A percentile compares a stretch with the other conserved stretches of the same genome.
Conservation (phyloP, 306 rosid species). For the Fragaria nilgerrensis region DNA sequence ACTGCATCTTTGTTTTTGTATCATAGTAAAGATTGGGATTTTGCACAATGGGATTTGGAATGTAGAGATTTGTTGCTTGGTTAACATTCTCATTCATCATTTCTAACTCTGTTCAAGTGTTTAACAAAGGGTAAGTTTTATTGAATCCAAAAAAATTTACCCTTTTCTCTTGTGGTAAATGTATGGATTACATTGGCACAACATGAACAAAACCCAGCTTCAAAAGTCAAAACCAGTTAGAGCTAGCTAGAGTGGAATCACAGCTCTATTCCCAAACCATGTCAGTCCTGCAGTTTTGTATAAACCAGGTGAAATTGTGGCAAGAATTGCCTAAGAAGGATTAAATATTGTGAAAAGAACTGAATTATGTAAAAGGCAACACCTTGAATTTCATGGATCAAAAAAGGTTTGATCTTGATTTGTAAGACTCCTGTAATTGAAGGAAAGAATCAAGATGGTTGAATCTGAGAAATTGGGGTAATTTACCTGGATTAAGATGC, state of each 20-base stretch:
- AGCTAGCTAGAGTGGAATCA: not conserved
- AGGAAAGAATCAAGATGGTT: not conserved
- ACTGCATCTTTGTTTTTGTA: not conserved
- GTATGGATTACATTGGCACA: not conserved
- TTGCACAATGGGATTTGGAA: not conserved
- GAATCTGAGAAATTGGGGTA: not conserved
- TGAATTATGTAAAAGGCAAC: not conserved
- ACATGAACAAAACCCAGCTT: not conserved
- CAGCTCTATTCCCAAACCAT: not conserved
- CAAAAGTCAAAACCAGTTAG: not conserved
- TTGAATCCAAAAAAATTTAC: not conserved
- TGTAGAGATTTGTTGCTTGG: not conserved
- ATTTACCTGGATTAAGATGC: conserved; percentile 32
- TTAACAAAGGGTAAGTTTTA: not conserved
- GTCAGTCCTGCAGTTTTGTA: not conserved
- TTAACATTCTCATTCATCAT: not conserved
- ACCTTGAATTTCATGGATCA: not conserved
- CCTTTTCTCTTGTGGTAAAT: not conserved
- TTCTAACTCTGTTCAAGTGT: too few species aligned
- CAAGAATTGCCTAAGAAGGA: not conserved
- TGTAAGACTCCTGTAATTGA: not conserved
- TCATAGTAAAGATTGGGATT: not conserved
- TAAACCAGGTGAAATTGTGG: not conserved
- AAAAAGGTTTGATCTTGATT: not conserved
- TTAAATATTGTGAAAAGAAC: not conserved